Evolutionary conservation across 2,329 filamentous ascomycete species (phyloP).

Genomic region (Fragosphaeria purpurea): DNA sequence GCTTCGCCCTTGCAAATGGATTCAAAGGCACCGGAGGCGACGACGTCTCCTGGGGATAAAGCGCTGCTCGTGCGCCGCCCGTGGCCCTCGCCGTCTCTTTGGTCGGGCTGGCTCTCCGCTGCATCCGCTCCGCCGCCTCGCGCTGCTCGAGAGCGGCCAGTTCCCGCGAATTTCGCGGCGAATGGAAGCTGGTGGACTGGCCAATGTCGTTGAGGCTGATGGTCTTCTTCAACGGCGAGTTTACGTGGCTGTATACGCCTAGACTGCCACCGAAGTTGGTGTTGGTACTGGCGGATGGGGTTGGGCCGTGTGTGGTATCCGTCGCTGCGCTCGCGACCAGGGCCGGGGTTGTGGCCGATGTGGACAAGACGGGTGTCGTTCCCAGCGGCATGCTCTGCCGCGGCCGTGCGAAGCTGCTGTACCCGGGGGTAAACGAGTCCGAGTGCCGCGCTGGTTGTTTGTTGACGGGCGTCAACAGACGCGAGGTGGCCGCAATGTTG

Average conservation of each 20-base stretch:
- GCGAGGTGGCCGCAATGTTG: slow-evolving; percentile 29
- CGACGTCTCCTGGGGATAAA: slow-evolving; percentile 7
- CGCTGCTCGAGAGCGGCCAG: slow-evolving; percentile 50
- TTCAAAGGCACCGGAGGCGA: slow-evolving; percentile 18
- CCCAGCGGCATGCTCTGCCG: slow-evolving; percentile 14
- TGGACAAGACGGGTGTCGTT: slow-evolving; percentile 1
- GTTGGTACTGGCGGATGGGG: slow-evolving; percentile 10
- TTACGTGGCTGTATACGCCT: slow-evolving; percentile 69
- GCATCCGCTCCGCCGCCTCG: slow-evolving; percentile 22
- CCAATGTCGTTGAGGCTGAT: slow-evolving; percentile 51
- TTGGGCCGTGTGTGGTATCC: slow-evolving; percentile 14
- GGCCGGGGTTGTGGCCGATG: neutral
- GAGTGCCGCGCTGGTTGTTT: slow-evolving; percentile 16
- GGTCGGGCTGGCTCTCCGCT: slow-evolving; percentile 29
- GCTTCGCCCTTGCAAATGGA: slow-evolving; percentile 29
- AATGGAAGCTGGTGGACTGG: slow-evolving; percentile 27
- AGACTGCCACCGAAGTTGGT: slow-evolving; percentile 58
- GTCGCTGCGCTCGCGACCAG: slow-evolving; percentile 9
- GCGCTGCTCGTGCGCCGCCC: neutral
- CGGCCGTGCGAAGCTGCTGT: slow-evolving; percentile 5
- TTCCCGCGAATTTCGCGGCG: slow-evolving; percentile 50
- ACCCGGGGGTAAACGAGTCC: slow-evolving; percentile 22
- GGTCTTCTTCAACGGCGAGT: slow-evolving; percentile 75
- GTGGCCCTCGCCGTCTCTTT: slow-evolving; percentile 21
- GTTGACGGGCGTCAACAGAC: slow-evolving; percentile 32